Evolutionary conservation across 73 alveolate genomes (phyloP), one percentile per base, ranked within the genome.

Genomic region (Diophrys appendiculata): DNA sequence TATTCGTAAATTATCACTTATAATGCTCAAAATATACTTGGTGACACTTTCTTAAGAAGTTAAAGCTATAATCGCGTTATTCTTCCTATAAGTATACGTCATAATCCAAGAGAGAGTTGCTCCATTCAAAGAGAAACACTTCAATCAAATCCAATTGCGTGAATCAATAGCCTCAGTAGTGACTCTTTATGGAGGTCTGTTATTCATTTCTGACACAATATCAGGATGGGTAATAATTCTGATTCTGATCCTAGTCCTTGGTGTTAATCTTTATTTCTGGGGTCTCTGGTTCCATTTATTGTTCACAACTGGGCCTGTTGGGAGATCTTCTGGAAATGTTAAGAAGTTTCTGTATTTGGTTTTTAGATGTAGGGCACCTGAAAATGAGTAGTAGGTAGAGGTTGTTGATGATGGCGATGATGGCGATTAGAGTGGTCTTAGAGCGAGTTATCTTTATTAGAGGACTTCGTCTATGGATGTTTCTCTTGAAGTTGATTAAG

Each of bases 131-230:
- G 11, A 23, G 5, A 31, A 67, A 2, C 18, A 67, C 43, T 67
- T 26, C 54, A 67, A 67, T 31, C 54, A 25, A 5, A 1, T 67
- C 3, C 52, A 67, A 31, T 26, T 2, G 24, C 23, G 75, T 26
- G 75, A 67, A 67, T 11, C 31, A 3, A 5, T 67, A 5, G 43
- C 75, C 25, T 67, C 75, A 3, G 75, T 67, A 67, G 31, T 18
- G 24, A 31, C 53, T 67, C 23, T 67, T 24, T 5, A 25, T 67
- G 31, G 54, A 3, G 60, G 60, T 11, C 18, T 43, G 18, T 11
- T 43, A 5, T 5, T 18, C 5, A 43, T 43, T 5, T 18, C 5
- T 11, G 60, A 18, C n/a, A 43, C 5, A 11, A 18, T 43, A 11
- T 5, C 5, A 11, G 18, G n/a, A 11, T 43, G 60, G 60, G 18